Evolutionary conservation across 441 rosid genomes (phyloP).

Genomic region (Gossypium davidsonii): DNA sequence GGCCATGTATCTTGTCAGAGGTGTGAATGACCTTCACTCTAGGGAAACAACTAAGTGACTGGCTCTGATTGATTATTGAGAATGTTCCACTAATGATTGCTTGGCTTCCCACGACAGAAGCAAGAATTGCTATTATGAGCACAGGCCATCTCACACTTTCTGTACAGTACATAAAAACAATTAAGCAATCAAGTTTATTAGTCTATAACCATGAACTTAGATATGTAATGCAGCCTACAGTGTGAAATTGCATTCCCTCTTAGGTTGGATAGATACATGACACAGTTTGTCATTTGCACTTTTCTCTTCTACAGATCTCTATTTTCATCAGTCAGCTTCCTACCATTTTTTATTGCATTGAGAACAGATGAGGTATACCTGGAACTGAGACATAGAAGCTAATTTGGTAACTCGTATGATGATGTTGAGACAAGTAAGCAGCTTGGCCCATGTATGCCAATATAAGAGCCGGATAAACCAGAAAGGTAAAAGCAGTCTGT

Average conservation of each 20-base stretch:
- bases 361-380: slow-evolving; percentile 29
- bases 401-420: slow-evolving; percentile 46
- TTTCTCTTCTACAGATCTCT: neutral
- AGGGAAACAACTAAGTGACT: slow-evolving; percentile 90
- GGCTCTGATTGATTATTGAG: slow-evolving; percentile 96
- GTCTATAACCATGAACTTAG: neutral
- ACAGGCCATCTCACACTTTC: slow-evolving; percentile 80
- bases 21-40: slow-evolving; percentile 94
- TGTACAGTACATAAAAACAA: slow-evolving; percentile 25
- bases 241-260: neutral
- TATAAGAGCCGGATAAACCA: slow-evolving; percentile 90
- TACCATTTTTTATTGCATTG: neutral
- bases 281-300: neutral
- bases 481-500: slow-evolving; percentile 90
- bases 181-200: neutral
- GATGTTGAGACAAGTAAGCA: slow-evolving; percentile 85
- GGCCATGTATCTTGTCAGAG: slow-evolving; percentile 84
- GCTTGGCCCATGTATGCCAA: slow-evolving; percentile 99
- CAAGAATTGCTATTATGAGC: slow-evolving; percentile 79
- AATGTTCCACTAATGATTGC: slow-evolving; percentile 96
- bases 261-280: neutral
- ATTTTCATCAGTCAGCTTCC: neutral
- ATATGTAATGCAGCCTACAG: neutral
- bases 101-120: slow-evolving; percentile 98
- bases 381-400: slow-evolving; percentile 90